Evolutionary conservation across 352 stramenopile species (phyloP).

Genomic region (Phytophthora kernoviae): DNA sequence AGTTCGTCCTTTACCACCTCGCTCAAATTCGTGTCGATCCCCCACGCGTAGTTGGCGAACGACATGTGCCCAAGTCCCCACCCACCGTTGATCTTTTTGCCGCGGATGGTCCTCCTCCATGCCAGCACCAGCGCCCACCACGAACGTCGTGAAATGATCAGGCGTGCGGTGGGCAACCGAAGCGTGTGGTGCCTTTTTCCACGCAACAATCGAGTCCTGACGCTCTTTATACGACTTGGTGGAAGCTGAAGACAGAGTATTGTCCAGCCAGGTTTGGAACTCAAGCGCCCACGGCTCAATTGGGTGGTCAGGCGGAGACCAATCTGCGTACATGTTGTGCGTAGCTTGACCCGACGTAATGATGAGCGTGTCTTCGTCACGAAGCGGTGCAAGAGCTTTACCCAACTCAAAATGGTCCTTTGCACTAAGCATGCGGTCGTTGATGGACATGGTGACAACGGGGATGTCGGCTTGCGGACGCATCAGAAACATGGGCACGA

Average conservation of each 20-base stretch:
- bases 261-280: constrained; percentile 49
- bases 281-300: constrained; percentile 31
- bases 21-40: constrained; percentile 31
- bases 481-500: constrained; percentile 91
- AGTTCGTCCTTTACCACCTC: constrained; percentile 31
- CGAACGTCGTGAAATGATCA: constrained; percentile 59
- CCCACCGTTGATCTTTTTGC: constrained; percentile 40
- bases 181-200: constrained; percentile 45
- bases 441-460: constrained; percentile 83
- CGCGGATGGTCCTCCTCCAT: constrained; percentile 39
- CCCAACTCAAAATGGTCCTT: constrained; percentile 60
- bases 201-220: constrained; percentile 32
- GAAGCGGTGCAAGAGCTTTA: constrained; percentile 52
- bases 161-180: constrained; percentile 44
- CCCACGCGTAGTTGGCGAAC: constrained; percentile 45
- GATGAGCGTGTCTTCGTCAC: constrained; percentile 74
- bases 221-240: constrained; percentile 29
- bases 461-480: constrained; percentile 88
- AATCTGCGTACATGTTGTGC: constrained; percentile 41
- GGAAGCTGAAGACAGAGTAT: constrained; percentile 28
- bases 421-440: constrained; percentile 34
- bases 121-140: constrained; percentile 47
- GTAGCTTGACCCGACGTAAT: constrained; percentile 67
- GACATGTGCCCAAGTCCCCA: constrained; percentile 48
- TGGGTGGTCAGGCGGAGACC: constrained; percentile 20